These are phyloP conservation scores for Trichoderma sp. DNA, from an alignment of 2,329 filamentous ascomycete species.

Conservation along the genomic window DNA sequence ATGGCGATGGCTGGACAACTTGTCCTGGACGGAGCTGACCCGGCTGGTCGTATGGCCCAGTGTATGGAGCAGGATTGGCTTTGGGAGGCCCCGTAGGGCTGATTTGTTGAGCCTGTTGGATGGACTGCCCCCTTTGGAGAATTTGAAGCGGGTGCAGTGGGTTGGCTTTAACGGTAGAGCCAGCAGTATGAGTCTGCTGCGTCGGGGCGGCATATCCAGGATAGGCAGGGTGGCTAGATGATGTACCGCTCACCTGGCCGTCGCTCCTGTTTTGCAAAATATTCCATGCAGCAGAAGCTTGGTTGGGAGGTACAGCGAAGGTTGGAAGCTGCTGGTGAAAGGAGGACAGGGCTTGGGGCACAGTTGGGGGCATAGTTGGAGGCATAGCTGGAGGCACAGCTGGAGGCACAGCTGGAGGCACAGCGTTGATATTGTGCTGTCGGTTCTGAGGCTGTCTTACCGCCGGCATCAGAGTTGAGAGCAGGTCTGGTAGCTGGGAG, in stretches of 20 bases:
- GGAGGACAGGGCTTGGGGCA: slow-evolving; percentile 39
- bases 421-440: slow-evolving; percentile 50
- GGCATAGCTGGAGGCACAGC: slow-evolving; percentile 29
- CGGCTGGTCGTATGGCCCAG: slow-evolving; percentile 24
- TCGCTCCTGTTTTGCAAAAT: slow-evolving; percentile 15
- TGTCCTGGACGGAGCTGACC: slow-evolving; percentile 23
- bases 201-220: slow-evolving; percentile 21
- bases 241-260: slow-evolving; percentile 20
- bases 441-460: slow-evolving; percentile 55
- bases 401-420: slow-evolving; percentile 37
- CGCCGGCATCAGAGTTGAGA: slow-evolving; percentile 32
- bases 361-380: slow-evolving; percentile 37
- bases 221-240: slow-evolving; percentile 19
- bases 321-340: slow-evolving; percentile 32
- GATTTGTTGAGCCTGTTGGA: not conserved
- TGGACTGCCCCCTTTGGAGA: slow-evolving; percentile 34
- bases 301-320: slow-evolving; percentile 29
- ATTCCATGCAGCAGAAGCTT: slow-evolving; percentile 15
- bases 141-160: slow-evolving; percentile 32
- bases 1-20: slow-evolving; percentile 23
- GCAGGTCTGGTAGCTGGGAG: slow-evolving; percentile 44
- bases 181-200: slow-evolving; percentile 27
- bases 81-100: not conserved
- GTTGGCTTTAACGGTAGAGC: slow-evolving; percentile 19
- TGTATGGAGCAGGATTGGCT: slow-evolving; percentile 23